These are phyloP conservation scores for Trichoderma sp. DNA, from an alignment of 2,329 filamentous ascomycete genomes.

Conservation along the genomic window DNA sequence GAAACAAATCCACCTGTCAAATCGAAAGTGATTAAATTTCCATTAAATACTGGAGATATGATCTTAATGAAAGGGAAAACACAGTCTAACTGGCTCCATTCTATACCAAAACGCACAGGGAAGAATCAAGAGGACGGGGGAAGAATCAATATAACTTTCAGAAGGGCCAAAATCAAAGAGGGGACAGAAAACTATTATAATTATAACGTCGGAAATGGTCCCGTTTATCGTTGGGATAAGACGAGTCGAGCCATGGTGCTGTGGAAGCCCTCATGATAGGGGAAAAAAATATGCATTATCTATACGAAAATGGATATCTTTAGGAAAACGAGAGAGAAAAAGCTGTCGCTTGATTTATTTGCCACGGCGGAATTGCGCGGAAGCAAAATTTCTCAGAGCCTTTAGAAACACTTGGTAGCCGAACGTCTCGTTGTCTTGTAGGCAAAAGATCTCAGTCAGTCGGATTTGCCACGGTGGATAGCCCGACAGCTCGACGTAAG, in stretches of 20 bases:
- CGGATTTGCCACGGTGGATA: slow-evolving; percentile 97
- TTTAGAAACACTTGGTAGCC: slow-evolving; percentile 93
- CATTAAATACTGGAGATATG: slow-evolving; percentile 72
- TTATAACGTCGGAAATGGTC: slow-evolving; percentile 75
- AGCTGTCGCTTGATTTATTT: slow-evolving; percentile 44
- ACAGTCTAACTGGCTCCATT: slow-evolving; percentile 77
- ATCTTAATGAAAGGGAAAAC: slow-evolving; percentile 74
- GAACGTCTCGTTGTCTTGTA: slow-evolving; percentile 76
- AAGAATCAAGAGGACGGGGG: slow-evolving; percentile 63
- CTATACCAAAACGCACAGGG: slow-evolving; percentile 72
- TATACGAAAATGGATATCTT: slow-evolving; percentile 25
- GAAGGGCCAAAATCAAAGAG: slow-evolving; percentile 67
- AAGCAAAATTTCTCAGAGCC: slow-evolving; percentile 79
- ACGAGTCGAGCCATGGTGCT: slow-evolving; percentile 51
- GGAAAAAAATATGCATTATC: slow-evolving; percentile 7
- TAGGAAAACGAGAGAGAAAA: background rate
- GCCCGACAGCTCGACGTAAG: slow-evolving; percentile 79
- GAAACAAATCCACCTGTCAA: slow-evolving; percentile 1
- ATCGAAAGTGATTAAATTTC: slow-evolving; percentile 48
- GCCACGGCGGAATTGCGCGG: slow-evolving; percentile 86
- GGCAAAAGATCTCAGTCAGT: slow-evolving; percentile 87
- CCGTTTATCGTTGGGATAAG: slow-evolving; percentile 68
- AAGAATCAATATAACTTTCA: slow-evolving; percentile 77
- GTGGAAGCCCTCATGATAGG: slow-evolving; percentile 36
- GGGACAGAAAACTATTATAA: slow-evolving; percentile 83